Evolutionary conservation across 2,329 filamentous ascomycete species (phyloP), one percentile per base, ranked within the genome.

Genomic region (Aureobasidium sp.): DNA sequence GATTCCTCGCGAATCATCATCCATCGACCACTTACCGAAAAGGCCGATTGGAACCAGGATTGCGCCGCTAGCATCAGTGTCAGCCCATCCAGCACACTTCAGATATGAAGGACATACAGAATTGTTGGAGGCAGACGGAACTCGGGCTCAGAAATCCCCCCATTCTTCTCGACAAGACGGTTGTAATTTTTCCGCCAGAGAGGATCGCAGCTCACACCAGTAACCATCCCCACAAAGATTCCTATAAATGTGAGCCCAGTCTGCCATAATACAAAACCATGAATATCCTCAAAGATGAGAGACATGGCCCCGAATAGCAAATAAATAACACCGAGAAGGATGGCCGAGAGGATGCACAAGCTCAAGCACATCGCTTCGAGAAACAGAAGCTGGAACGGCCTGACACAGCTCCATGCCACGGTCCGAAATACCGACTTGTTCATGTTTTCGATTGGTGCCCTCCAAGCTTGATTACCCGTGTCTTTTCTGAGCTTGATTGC

Each of bases 251-350:
- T 78, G 54, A 93, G 71, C n/a, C 90, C 90, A 10, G 80, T 75
- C 68, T 95, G 86, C 76, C 85, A 93, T 10, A 89, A 73, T 50
- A 80, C 81, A 71, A 95, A 90, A 17, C 79, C 82, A 66, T 94
- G 85, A 41, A 86, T 83, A 39, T 77, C 79, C 22, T 75, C 67
- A 64, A 95, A 95, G 14, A 95, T 83, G 14, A 42, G 49, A 2
- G 22, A 90, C 89, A 95, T 95, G 0, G 90, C 89, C 17, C 89
- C 89, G 66, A 95, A 94, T 73, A 94, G 95, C 34, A 95, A 80
- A 65, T 95, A 95, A 2, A 95, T 72, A 39, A 95, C 85, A 4
- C 90, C 90, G 6, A 95, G 75, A n/a, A 95, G 73, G 51, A 96
- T 80, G 34, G 89, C 88, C 1, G 87, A 88, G 61, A 90, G 86